phyloP scores from a whole-genome alignment of 2,329 filamentous ascomycete genomes.

The Ceratocystiopsis sp. region DNA sequence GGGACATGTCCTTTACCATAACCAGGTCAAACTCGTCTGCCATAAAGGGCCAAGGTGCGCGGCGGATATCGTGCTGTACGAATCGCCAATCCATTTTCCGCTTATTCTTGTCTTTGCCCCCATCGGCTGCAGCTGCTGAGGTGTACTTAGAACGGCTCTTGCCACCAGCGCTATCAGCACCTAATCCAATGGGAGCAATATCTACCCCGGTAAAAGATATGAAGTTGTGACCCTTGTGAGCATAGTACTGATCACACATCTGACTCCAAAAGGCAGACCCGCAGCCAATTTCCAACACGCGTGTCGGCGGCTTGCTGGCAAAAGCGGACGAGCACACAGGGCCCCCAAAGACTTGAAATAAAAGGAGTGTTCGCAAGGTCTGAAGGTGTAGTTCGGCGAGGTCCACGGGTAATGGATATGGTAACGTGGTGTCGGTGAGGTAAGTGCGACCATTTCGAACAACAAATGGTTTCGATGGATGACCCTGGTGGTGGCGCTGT shows the following conservation, averaged over 20 bases:
- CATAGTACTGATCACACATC: constrained; percentile 69
- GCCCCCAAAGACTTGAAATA: constrained; percentile 65
- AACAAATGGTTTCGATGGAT: constrained; percentile 37
- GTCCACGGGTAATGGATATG: constrained; percentile 81
- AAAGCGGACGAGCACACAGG: constrained; percentile 59
- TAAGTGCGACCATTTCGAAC: constrained; percentile 69
- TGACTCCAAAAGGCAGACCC: constrained; percentile 82
- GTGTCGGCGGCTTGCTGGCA: constrained; percentile 48
- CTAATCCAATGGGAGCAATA: constrained; percentile 41
- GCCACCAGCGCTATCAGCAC: constrained; percentile 5
- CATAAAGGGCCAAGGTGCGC: constrained; percentile 58
- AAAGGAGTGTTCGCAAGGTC: constrained; percentile 63
- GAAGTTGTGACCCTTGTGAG: constrained; percentile 42
- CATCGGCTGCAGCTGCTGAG: constrained; percentile 20
- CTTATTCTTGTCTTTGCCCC: constrained; percentile 25
- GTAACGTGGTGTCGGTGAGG: constrained; percentile 51
- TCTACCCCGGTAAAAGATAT: constrained; percentile 73
- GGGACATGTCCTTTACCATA: constrained; percentile 69
- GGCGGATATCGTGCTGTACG: constrained; percentile 70
- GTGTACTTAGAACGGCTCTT: not conserved
- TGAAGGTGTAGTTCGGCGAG: constrained; percentile 71
- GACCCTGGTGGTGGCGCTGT: too few species aligned
- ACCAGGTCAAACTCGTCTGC: constrained; percentile 73
- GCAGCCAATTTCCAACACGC: constrained; percentile 74
- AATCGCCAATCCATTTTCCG: constrained; percentile 62